These are phyloP conservation scores for Pythium phragmitis DNA, from an alignment of 352 stramenopile species.

Conservation along the genomic window DNA sequence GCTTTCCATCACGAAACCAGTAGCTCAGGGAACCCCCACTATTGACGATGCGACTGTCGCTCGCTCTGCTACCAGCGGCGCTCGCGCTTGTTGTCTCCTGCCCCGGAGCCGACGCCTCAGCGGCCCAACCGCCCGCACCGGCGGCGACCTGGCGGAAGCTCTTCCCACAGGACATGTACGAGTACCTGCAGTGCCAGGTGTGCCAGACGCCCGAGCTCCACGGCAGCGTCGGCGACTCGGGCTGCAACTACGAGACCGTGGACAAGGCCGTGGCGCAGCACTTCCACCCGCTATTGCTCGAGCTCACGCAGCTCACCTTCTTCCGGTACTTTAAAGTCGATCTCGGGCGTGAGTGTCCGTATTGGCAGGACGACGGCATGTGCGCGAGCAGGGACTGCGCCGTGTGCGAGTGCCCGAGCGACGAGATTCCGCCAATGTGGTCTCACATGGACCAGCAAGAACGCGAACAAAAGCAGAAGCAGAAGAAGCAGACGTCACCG, in stretches of 20 bases:
- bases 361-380: conserved; percentile 91
- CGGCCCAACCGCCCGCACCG: not conserved
- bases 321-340: conserved; percentile 95
- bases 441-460: conserved; percentile 59
- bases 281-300: conserved; percentile 78
- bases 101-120: not conserved
- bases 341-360: conserved; percentile 86
- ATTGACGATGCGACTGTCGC: not conserved
- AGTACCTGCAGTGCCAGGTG: conserved; percentile 78
- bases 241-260: conserved; percentile 84
- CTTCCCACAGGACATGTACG: conserved; percentile 71
- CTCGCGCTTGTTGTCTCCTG: conserved; percentile 11
- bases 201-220: conserved; percentile 79
- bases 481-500: not conserved
- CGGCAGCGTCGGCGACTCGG: conserved; percentile 80
- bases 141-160: conserved; percentile 29
- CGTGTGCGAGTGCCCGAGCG: conserved; percentile 84
- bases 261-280: conserved; percentile 78
- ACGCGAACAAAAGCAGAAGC: conserved; percentile 30
- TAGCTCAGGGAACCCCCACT: not conserved
- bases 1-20: not conserved
- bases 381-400: conserved; percentile 89
- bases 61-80: conserved; percentile 10
- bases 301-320: conserved; percentile 82
- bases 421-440: conserved; percentile 86